Base-by-base conservation (phyloP, 208 protist genomes). In the Leishmania amazonensis region DNA sequence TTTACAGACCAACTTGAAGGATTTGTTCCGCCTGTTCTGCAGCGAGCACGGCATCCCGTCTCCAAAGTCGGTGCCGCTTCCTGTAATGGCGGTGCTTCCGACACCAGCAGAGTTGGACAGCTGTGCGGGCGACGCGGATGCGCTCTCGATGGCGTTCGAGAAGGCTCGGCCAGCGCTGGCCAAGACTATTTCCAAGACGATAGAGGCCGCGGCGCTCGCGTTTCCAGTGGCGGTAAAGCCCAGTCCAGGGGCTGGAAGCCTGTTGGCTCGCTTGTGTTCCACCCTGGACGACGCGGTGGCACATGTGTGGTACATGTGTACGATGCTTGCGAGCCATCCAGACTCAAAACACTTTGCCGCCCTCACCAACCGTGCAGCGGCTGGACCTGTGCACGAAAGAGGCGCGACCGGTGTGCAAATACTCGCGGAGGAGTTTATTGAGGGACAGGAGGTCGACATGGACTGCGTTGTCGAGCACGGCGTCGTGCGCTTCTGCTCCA, bases 191-290 rank as follows among this genome's bases (percentile, higher is more conserved):
- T 13, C 49, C 0, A 7, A 5, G 3, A 42, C 68, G 17, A n/a
- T 84, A 11, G 7, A 19, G 2, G 42, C 21, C 0, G 76, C 78
- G 0, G 80, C 62, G 3, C 2, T 93, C 1, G 35, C 17, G 4
- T 95, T 95, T 45, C 94, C 94, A 1, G 28, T 96, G 1, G 89
- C 96, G 68, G 54, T 94, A 74, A 97, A 97, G 82, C 92, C 94
- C 19, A 94, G 86, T 49, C 94, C 94, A 64, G 94, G 94, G 0
- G 91, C 94, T 3, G 94, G 94, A 62, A 95, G 91, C 73, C 75
- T 96, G 40, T 71, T 96, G 0, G 82, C 82, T 11, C 88, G 83
- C 53, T 78, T 87, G 42, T 95, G 90, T 57, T 31, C 68, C 73
- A 85, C 54, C 28, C 40, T 86, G 1, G 84, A 87, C 45, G 94